These are phyloP conservation scores for Corylus heterophylla DNA, from an alignment of 306 rosid genomes.

Conservation along the genomic window DNA sequence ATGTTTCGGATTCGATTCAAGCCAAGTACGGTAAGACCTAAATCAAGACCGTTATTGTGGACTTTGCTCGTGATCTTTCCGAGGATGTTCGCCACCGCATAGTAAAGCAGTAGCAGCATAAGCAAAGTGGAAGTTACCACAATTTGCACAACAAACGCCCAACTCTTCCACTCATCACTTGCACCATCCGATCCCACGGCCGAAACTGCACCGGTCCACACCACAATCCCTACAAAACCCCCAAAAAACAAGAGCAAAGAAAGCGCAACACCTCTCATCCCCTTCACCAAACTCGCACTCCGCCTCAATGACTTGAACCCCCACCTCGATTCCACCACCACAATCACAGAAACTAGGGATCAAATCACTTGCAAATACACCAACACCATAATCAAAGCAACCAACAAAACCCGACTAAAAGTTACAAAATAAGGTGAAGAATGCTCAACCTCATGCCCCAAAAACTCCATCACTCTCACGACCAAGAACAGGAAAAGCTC, in stretches of 20 bases:
- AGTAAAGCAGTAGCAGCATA: constrained; percentile 45
- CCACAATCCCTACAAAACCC: constrained; percentile 26
- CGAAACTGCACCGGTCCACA: constrained; percentile 31
- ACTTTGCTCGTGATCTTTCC: too few relatives aligned
- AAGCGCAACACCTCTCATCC: constrained; percentile 43
- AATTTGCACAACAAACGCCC: constrained; percentile 50
- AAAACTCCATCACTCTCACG: not conserved
- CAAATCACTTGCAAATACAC: constrained; percentile 53
- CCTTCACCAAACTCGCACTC: constrained; percentile 40
- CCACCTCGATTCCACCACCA: constrained; percentile 48
- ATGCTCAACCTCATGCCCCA: constrained; percentile 16
- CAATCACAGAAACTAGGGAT: constrained; percentile 44
- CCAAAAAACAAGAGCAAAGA: constrained; percentile 43
- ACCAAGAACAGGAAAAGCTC: constrained; percentile 21
- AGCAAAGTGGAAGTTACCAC: constrained; percentile 50
- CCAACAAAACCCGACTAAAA: not conserved
- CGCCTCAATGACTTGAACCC: constrained; percentile 42
- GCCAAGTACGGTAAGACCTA: too few relatives aligned
- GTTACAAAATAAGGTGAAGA: constrained; percentile 34
- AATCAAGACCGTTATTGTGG: too few relatives aligned
- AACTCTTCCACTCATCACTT: constrained; percentile 42
- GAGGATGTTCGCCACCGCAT: constrained; percentile 40
- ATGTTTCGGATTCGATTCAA: too few relatives aligned
- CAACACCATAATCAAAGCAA: constrained; percentile 13
- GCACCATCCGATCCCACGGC: constrained; percentile 15